These are phyloP conservation scores for Cytospora mali DNA, from an alignment of 2,329 filamentous ascomycete species.

Conservation along the genomic window DNA sequence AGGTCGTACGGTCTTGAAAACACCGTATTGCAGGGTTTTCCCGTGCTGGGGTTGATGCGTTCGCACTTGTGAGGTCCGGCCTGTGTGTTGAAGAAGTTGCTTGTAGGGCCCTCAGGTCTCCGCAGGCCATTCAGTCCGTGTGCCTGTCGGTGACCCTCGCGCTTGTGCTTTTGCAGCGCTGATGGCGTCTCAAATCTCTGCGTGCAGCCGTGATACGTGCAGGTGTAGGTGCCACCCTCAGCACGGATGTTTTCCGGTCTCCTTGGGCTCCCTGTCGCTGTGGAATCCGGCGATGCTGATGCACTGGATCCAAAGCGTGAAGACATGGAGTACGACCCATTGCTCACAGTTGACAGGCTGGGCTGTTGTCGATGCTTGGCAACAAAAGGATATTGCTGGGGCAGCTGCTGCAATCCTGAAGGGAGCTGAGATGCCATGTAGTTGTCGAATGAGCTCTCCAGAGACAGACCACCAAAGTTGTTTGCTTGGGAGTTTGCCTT, in stretches of 20 bases:
- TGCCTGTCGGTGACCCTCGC: constrained; percentile 85
- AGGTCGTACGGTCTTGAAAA: constrained; percentile 97
- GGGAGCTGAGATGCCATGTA: constrained; percentile 41
- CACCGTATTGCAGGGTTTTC: constrained; percentile 90
- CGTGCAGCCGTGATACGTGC: constrained; percentile 90
- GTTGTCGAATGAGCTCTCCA: constrained; percentile 33
- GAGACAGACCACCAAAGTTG: constrained; percentile 31
- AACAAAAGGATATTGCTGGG: constrained; percentile 57
- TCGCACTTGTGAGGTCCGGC: constrained; percentile 92
- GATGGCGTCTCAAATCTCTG: constrained; percentile 85
- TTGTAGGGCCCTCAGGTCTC: constrained; percentile 44
- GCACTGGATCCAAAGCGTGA: constrained; percentile 48
- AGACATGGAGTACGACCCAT: constrained; percentile 34
- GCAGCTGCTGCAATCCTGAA: constrained; percentile 42
- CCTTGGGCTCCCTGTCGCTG: constrained; percentile 39
- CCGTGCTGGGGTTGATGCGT: constrained; percentile 90
- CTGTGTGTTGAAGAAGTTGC: constrained; percentile 75
- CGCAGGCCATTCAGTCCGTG: constrained; percentile 50
- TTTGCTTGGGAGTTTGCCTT: constrained; percentile 37
- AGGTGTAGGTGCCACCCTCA: constrained; percentile 90
- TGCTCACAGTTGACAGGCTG: constrained; percentile 42
- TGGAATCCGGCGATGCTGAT: constrained; percentile 40
- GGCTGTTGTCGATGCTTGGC: constrained; percentile 41
- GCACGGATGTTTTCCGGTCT: constrained; percentile 67
- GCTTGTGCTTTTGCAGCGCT: constrained; percentile 91